Base-by-base conservation (phyloP, 2,329 filamentous ascomycete genomes). In the Raffaelea ambrosiae region DNA sequence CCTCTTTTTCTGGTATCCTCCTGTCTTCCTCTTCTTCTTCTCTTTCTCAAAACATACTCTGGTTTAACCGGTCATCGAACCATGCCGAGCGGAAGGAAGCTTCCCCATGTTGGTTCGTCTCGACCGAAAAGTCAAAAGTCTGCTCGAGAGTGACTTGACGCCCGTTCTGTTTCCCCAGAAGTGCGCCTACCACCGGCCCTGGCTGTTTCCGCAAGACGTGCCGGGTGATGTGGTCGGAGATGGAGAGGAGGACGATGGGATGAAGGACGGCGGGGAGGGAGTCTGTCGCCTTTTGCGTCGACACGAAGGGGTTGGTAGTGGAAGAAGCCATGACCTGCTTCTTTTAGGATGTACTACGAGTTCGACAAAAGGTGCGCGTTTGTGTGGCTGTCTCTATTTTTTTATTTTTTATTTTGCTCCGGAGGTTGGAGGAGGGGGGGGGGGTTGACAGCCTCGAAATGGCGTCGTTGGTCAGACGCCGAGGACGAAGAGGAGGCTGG, bases 211-310 rank as follows among this genome's bases (percentile, higher is more conserved):
- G 81, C 48, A 95, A 76, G 1, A 84, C 87, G 65, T 95, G 90
- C 51, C 93, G 81, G 50, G 91, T 95, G 64, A 97, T 89, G 65
- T 95, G 94, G 66, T 98, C 93, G 57, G 91, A 95, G 59, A 98
- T 93, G 55, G 86, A 94, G 67, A 98, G 86, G 55, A 97, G 84
- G 46, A 95, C 90, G 43, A 98, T 83, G 22, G 93, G 93, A 61
- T 98, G 93, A 18, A 98, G 80, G 57, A 89, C 81, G 48, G 89
- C 81, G 54, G 88, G 84, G 40, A 94, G 79, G 44, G 83, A 84
- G 65, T 93, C 87, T 39, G 77, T 76, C 55, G 80, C 75, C 65
- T 81, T 84, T 59, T 81, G 75, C 49, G 72, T 74, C 5, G 83
- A 86, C 42, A 88, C 63, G 52, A 87, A 73, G 46, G 80, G 70